These are phyloP conservation scores for Fraxinus anomala DNA, from an alignment of 257 asterid species.

Conservation along the genomic window DNA sequence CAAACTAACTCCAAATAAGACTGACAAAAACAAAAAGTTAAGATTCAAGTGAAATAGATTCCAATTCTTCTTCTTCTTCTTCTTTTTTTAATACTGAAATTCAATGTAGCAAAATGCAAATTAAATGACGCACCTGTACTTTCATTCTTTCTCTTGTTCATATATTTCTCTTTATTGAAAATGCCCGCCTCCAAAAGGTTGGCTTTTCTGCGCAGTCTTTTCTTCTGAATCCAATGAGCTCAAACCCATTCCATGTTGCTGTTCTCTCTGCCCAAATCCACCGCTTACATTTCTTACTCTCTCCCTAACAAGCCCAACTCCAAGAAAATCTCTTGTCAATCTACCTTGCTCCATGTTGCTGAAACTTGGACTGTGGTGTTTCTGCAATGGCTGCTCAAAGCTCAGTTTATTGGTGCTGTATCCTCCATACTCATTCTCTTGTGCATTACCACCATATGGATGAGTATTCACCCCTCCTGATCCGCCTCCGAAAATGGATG, in stretches of 20 bases:
- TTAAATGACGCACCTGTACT: background rate
- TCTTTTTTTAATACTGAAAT: background rate
- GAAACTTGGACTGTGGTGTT: slow-evolving; percentile 28
- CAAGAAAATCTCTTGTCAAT: slow-evolving; percentile 82
- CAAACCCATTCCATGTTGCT: slow-evolving; percentile 40
- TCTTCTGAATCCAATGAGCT: slow-evolving; percentile 49
- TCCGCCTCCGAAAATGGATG: slow-evolving; percentile 34
- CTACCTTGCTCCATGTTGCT: slow-evolving; percentile 44
- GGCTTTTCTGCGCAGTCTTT: slow-evolving; percentile 37
- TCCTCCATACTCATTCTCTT: slow-evolving; percentile 38
- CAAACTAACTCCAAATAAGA: background rate
- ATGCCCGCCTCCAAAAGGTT: slow-evolving; percentile 47
- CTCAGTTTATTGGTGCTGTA: slow-evolving; percentile 20
- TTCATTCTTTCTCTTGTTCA: background rate
- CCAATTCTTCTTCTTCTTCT: background rate
- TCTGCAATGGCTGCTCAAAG: slow-evolving; percentile 19
- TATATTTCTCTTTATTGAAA: slow-evolving; percentile 37
- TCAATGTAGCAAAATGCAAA: background rate
- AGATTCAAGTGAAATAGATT: background rate
- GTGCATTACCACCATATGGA: slow-evolving; percentile 25
- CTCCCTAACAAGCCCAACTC: slow-evolving; percentile 78
- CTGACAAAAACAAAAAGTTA: background rate
- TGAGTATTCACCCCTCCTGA: slow-evolving; percentile 16
- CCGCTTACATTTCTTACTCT: slow-evolving; percentile 52
- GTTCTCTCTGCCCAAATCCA: slow-evolving; percentile 36